Evolutionary conservation across 2,329 filamentous ascomycete species (phyloP).

Genomic region (Fusarium sulawesiense): DNA sequence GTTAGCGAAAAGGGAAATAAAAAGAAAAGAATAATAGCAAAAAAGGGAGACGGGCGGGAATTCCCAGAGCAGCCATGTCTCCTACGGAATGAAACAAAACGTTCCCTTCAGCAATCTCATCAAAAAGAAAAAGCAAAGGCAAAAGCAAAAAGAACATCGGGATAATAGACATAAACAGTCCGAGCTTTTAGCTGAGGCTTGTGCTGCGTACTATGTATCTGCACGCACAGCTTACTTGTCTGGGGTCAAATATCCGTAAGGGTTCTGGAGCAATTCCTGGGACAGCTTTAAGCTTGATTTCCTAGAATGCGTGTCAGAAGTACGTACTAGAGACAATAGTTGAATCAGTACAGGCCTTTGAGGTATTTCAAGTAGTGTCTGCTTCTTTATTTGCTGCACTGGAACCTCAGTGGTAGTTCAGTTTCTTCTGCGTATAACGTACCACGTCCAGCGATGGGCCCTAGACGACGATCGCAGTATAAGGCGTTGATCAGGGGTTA

Average conservation of each 20-base stretch:
- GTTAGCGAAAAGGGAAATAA: background rate
- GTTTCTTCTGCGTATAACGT: background rate
- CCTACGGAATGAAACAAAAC: conserved; percentile 31
- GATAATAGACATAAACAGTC: conserved; percentile 13
- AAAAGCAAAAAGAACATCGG: conserved; percentile 15
- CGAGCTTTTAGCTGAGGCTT: conserved; percentile 28
- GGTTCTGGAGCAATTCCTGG: background rate
- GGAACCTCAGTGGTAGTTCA: background rate
- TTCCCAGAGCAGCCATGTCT: conserved; percentile 25
- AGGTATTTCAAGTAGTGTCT: background rate
- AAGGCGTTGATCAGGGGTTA: conserved; percentile 24
- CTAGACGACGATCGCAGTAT: conserved; percentile 39
- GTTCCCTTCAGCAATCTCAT: conserved; percentile 19
- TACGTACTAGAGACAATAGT: background rate
- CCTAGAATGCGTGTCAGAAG: background rate
- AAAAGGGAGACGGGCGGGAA: conserved; percentile 22
- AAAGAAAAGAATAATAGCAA: conserved; percentile 2
- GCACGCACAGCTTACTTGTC: conserved; percentile 3
- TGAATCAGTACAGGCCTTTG: background rate
- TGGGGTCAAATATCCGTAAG: conserved; percentile 15
- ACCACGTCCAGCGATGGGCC: conserved; percentile 12
- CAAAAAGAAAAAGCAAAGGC: background rate
- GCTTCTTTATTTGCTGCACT: background rate
- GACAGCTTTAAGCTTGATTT: background rate
- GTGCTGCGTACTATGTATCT: conserved; percentile 16